Evolutionary conservation across 2,329 filamentous ascomycete genomes (phyloP).

Genomic region (Cladophialophora exuberans): DNA sequence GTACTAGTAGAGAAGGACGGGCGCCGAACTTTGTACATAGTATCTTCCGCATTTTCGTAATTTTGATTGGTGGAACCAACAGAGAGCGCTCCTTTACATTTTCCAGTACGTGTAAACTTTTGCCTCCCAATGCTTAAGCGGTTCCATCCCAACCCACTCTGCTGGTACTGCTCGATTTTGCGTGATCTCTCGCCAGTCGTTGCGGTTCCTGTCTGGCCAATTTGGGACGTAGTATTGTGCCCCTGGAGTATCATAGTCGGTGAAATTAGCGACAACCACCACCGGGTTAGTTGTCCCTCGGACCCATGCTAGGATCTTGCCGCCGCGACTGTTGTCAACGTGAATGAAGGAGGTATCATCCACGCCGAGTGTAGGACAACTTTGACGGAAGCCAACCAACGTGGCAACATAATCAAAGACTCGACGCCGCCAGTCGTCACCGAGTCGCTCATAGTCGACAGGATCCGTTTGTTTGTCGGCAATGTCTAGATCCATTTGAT

Average conservation of each 20-base stretch:
- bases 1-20: not conserved
- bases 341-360: slow-evolving; percentile 4
- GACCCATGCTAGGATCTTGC: not conserved
- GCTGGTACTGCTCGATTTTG: not conserved
- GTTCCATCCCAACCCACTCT: not conserved
- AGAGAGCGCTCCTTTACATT: too few species aligned
- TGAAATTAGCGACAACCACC: not conserved
- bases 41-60: too few species aligned
- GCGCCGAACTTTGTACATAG: too few species aligned
- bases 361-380: not conserved
- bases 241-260: slow-evolving; percentile 27
- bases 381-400: not conserved
- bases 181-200: slow-evolving; percentile 1
- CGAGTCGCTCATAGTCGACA: not conserved
- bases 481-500: not conserved
- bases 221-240: slow-evolving; percentile 15
- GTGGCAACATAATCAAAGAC: slow-evolving; percentile 2
- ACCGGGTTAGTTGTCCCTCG: not conserved
- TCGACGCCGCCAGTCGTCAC: not conserved
- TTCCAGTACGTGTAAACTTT: slow-evolving; percentile 1
- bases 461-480: slow-evolving; percentile 1
- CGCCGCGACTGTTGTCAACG: not conserved
- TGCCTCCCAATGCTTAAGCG: slow-evolving; percentile 1
- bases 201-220: not conserved
- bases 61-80: too few species aligned